phyloP scores from a whole-genome alignment of 352 stramenopile genomes.

The Globisporangium irregulare region DNA sequence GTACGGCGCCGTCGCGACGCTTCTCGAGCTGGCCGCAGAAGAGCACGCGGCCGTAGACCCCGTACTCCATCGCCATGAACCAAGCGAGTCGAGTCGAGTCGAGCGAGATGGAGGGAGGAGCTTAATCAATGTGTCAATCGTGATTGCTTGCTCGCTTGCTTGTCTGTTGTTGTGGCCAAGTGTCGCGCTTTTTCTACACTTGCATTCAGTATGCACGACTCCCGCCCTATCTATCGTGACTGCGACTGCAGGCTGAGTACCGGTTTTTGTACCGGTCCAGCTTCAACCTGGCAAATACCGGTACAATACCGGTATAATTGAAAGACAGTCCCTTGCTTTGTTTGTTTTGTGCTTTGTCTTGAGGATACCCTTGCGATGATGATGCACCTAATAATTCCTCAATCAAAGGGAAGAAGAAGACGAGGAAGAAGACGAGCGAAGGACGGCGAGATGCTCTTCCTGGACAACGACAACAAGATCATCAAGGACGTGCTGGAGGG shows the following conservation, averaged over 20 bases:
- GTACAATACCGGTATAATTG: constrained; percentile 2
- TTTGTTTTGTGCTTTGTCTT: neutral
- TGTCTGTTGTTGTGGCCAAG: neutral
- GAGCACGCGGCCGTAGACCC: constrained; percentile 69
- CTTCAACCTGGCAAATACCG: constrained; percentile 19
- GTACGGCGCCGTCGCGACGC: constrained; percentile 68
- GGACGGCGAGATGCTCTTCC: constrained; percentile 59
- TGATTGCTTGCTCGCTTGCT: neutral
- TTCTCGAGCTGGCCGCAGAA: constrained; percentile 80
- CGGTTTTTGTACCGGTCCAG: constrained; percentile 9
- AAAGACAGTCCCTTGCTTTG: neutral
- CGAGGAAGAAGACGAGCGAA: constrained; percentile 10
- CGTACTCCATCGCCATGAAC: constrained; percentile 41
- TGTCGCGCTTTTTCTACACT: constrained; percentile 7
- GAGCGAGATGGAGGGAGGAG: neutral
- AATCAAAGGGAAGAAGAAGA: constrained; percentile 26
- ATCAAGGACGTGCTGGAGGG: constrained; percentile 80
- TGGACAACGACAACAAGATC: constrained; percentile 88
- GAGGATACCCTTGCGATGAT: neutral
- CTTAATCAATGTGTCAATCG: constrained; percentile 1
- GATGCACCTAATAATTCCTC: neutral
- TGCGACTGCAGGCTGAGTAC: neutral
- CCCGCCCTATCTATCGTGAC: neutral
- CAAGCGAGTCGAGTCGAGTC: no score
- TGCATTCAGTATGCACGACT: constrained; percentile 2